Base-by-base conservation (phyloP, 352 stramenopile genomes). In the Phytopythium montanum region DNA sequence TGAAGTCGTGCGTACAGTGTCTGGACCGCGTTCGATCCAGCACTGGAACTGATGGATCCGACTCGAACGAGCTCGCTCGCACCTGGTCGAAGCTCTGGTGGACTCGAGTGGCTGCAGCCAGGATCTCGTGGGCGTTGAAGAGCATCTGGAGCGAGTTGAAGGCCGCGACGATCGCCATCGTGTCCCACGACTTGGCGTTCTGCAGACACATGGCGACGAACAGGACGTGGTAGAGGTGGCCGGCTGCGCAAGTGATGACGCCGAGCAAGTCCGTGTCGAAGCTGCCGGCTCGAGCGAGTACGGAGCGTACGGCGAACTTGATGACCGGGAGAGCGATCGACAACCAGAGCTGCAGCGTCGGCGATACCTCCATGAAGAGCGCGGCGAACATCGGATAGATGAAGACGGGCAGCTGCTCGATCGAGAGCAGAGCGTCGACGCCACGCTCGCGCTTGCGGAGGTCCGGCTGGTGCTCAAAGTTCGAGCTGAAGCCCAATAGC, bases 141-240 rank as follows among this genome's bases (percentile, higher is more conserved):
- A 72, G 8, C 68, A 75, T 75, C 56, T 82, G 68, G 1, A 29
- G 50, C 3, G 63, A 49, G 42, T 61, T 70, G 56, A 77, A 74
- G 0, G 60, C 9, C 2, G 66, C 52, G 3, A 81, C 36, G 16
- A 81, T 51, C 3, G 44, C 46, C 16, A 81, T 41, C 0, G 66
- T 77, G 28, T 66, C 46, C 4, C 64, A 19, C 18, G 73, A 77
- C 55, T 80, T 79, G 16, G 73, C 50, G 31, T 70, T 77, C 56
- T 85, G 73, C 1, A 85, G 44, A 18, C 69, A 77, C 64, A 61
- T 68, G 3, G 58, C 69, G 1, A 65, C 69, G 51, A 85, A 85
- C 4, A 82, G 63, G 0, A 75, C 59, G 61, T 85, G 73, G 54
- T 79, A 82, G 0, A 81, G 31, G 49, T 82, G 71, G 0, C 65